Percentiles rank a stretch among this genome's conserved stretches.
Conservation (phyloP, 148 eudicot genomes). For the Chenopodium berlandieri region DNA sequence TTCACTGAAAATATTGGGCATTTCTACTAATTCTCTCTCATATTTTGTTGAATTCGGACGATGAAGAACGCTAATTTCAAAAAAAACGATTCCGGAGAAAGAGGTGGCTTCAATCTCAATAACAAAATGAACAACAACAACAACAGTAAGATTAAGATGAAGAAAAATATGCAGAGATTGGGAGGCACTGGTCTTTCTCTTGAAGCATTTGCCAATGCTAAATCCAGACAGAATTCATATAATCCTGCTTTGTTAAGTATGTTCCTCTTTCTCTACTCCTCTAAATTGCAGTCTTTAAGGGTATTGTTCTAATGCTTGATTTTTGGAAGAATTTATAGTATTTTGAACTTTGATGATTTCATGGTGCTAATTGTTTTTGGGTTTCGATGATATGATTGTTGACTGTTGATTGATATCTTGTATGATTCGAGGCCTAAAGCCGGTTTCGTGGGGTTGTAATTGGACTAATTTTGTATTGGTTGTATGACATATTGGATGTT, state of each 20-base stretch:
- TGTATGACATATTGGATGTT: too few species aligned
- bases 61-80: constrained; percentile 5
- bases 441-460: too few species aligned
- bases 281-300: not conserved
- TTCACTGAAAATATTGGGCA: not conserved
- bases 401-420: not conserved
- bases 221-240: constrained; percentile 47
- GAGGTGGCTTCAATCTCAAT: not conserved
- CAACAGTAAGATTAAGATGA: constrained; percentile 37
- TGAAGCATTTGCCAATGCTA: constrained; percentile 72
- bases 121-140: not conserved
- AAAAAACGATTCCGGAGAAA: constrained; percentile 19
- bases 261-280: constrained; percentile 5
- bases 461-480: too few species aligned
- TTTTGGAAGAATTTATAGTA: too few species aligned
- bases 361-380: not conserved
- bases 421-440: too few species aligned
- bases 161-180: constrained; percentile 60
- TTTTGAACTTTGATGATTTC: too few species aligned
- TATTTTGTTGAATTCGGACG: too few species aligned
- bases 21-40: not conserved
- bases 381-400: not conserved
- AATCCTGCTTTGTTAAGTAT: constrained; percentile 77
- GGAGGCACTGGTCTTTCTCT: constrained; percentile 70
- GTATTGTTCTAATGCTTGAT: not conserved